Evolutionary conservation across 2,329 filamentous ascomycete genomes (phyloP).

Genomic region (Penicillium sp.): DNA sequence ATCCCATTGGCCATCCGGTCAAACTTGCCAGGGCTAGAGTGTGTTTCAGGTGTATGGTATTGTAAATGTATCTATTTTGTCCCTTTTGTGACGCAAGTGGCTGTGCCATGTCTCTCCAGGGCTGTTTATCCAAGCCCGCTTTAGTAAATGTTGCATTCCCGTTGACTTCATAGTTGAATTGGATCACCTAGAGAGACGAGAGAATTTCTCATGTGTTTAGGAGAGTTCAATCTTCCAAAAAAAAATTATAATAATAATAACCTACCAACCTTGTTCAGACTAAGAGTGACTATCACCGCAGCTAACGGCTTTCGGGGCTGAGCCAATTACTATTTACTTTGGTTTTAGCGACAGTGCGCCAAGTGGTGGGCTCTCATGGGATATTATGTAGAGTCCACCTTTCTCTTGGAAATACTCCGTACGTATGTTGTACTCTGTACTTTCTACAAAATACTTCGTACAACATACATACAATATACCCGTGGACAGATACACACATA

Average conservation of each 20-base stretch:
- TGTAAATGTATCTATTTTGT: not conserved
- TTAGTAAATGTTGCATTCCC: conserved; percentile 11
- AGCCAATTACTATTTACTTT: not conserved
- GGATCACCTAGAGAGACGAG: not conserved
- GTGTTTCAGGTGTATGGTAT: not conserved
- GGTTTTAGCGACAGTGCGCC: not conserved
- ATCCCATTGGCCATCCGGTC: not conserved
- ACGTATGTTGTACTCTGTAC: no score
- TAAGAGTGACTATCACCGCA: conserved; percentile 1
- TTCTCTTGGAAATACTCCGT: not conserved
- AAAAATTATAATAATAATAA: not conserved
- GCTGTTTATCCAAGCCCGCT: not conserved
- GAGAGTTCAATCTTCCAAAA: not conserved
- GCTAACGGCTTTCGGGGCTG: not conserved
- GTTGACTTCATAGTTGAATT: not conserved
- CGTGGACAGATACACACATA: not conserved
- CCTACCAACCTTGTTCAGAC: not conserved
- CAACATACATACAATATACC: not conserved
- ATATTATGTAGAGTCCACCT: not conserved
- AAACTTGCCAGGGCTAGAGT: not conserved
- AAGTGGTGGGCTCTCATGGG: not conserved
- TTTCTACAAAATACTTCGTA: not conserved
- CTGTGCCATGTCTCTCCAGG: conserved; percentile 6
- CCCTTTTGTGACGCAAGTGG: conserved; percentile 18
- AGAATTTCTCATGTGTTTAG: not conserved